Percentiles rank a stretch among this genome's conserved stretches.
phyloP scores from a whole-genome alignment of 148 eudicot genomes.

The Simmondsia chinensis region DNA sequence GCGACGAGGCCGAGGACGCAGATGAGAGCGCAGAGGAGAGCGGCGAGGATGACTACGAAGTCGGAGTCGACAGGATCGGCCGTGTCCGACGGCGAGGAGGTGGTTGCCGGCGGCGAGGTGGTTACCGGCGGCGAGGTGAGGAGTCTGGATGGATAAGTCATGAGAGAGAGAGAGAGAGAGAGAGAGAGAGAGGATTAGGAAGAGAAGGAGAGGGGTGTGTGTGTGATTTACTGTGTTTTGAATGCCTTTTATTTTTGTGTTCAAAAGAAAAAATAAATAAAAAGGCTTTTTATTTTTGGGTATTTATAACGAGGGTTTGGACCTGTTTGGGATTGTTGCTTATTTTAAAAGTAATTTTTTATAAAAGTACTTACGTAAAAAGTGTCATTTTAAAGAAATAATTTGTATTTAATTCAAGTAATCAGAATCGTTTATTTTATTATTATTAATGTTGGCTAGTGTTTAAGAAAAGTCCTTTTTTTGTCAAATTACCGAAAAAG shows the following conservation, averaged over 20 bases:
- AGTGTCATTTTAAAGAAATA: no score
- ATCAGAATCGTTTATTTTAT: no score
- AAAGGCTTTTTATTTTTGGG: no score
- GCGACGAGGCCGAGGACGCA: slow-evolving; percentile 78
- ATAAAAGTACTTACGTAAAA: no score
- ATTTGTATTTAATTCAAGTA: no score
- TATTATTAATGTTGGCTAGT: no score
- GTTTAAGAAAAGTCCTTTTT: no score
- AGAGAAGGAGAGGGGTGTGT: slow-evolving; percentile 11
- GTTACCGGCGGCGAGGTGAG: slow-evolving; percentile 2
- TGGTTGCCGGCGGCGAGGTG: slow-evolving; percentile 11
- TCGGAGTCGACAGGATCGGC: slow-evolving; percentile 30
- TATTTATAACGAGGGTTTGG: no score
- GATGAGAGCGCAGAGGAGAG: slow-evolving; percentile 68
- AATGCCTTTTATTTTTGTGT: background rate
- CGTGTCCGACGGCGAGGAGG: background rate
- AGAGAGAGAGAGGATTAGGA: slow-evolving; percentile 3
- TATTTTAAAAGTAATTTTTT: no score
- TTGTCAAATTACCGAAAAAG: no score
- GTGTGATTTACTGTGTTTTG: background rate
- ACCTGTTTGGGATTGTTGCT: no score
- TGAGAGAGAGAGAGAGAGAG: slow-evolving; percentile 1
- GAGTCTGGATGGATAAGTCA: slow-evolving; percentile 14
- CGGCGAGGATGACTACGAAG: slow-evolving; percentile 66
- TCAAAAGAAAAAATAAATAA: no score